Evolutionary conservation across 192 early-diverging fungal genomes (phyloP).

Genomic region (Rhizophagus clarus): DNA sequence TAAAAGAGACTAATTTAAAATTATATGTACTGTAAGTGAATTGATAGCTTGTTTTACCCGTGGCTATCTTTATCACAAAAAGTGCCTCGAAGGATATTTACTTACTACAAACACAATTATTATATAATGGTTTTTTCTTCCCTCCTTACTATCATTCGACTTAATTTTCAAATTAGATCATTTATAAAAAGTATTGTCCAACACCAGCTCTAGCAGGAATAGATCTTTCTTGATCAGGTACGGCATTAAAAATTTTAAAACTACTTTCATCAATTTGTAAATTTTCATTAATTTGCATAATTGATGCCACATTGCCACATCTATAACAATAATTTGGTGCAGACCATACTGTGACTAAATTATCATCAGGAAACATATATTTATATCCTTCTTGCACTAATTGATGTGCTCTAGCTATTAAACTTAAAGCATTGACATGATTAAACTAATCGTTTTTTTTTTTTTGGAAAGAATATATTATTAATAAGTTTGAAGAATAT

Average conservation of each 20-base stretch:
- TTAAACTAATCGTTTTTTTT: conserved; percentile 65
- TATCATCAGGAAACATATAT: conserved; percentile 91
- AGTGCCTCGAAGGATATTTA: too few species aligned
- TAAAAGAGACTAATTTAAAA: too few species aligned
- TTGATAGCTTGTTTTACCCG: too few species aligned
- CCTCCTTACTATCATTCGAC: too few species aligned
- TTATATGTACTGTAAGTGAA: too few species aligned
- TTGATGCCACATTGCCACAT: conserved; percentile 95
- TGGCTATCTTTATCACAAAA: too few species aligned
- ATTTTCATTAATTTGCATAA: conserved; percentile 83
- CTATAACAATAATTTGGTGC: conserved; percentile 99
- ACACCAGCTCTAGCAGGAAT: conserved; percentile 43
- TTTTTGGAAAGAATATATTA: not conserved
- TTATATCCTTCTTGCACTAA: conserved; percentile 98
- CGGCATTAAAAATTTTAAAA: conserved; percentile 97
- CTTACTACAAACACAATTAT: too few species aligned
- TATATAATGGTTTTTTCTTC: too few species aligned
- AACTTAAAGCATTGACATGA: conserved; percentile 85
- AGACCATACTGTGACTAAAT: conserved; percentile 95
- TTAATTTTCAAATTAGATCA: too few species aligned
- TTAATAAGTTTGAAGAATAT: not conserved
- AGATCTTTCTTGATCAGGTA: conserved; percentile 83
- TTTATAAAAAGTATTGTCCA: conserved; percentile 50
- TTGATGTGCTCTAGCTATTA: conserved; percentile 96
- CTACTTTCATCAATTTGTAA: conserved; percentile 77